Percentiles rank a stretch among this genome's conserved stretches.
Conservation (phyloP, 106 monocot genomes). For the Allium fistulosum region DNA sequence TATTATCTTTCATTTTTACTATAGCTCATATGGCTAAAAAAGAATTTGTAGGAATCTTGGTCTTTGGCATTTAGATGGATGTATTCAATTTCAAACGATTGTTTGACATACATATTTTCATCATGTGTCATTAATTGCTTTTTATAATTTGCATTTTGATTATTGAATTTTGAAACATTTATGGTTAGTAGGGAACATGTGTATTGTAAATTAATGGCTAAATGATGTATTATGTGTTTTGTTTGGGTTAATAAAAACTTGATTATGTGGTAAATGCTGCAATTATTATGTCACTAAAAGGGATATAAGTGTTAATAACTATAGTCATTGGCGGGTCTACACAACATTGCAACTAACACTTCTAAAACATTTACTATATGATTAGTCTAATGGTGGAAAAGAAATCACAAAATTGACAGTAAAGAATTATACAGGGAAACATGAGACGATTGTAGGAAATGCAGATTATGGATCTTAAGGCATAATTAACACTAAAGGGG, state of each 20-base stretch:
- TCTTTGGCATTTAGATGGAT: conserved; percentile 93
- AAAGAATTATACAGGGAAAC: conserved; percentile 61
- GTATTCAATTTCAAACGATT: conserved; percentile 75
- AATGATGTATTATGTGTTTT: neutral
- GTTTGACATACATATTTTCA: conserved; percentile 79
- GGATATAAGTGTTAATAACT: no score
- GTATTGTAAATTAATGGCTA: neutral
- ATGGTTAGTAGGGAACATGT: no score
- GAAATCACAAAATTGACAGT: neutral
- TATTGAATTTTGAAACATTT: no score
- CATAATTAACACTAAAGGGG: no score
- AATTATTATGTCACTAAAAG: no score
- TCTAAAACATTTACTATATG: neutral
- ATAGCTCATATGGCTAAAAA: conserved; percentile 97
- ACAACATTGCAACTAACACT: neutral
- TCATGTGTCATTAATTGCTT: neutral
- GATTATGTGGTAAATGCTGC: no score
- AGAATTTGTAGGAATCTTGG: conserved; percentile 97
- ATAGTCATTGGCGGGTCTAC: no score
- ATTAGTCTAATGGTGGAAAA: neutral
- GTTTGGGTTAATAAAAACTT: no score
- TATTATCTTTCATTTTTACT: neutral
- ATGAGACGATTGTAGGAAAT: no score
- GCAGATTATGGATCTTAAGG: no score
- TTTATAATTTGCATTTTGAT: neutral